These are phyloP conservation scores for Begonia masoniana DNA, from an alignment of 306 rosid species.

Conservation along the genomic window DNA sequence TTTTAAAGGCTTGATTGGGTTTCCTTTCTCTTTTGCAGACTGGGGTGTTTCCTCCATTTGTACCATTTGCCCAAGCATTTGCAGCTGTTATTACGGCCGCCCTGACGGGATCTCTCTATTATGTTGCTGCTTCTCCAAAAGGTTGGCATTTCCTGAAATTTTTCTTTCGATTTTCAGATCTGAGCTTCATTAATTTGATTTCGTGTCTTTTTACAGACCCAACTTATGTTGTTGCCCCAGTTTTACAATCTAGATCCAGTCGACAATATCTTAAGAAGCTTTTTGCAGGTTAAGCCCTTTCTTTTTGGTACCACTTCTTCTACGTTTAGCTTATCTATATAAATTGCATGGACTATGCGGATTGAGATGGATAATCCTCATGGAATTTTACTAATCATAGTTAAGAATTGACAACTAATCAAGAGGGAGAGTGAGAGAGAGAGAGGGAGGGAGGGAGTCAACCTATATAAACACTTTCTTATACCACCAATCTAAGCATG, in stretches of 20 bases:
- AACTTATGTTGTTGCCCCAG: constrained; percentile 80
- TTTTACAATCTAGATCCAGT: constrained; percentile 58
- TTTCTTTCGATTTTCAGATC: constrained; percentile 3
- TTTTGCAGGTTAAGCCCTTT: constrained; percentile 56
- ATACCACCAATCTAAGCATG: too few relatives aligned
- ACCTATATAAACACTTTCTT: too few relatives aligned
- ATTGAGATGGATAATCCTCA: too few relatives aligned
- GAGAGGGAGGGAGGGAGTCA: too few relatives aligned
- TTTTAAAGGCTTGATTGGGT: constrained; percentile 9
- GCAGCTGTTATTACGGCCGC: constrained; percentile 89
- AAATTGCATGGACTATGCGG: not conserved
- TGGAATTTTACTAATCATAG: too few relatives aligned
- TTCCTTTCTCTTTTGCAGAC: constrained; percentile 33
- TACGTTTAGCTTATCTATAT: not conserved
- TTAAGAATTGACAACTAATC: too few relatives aligned
- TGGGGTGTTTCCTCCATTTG: constrained; percentile 84
- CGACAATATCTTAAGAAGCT: constrained; percentile 69
- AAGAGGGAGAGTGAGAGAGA: too few relatives aligned
- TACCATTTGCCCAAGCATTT: constrained; percentile 97
- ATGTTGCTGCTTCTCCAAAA: constrained; percentile 90
- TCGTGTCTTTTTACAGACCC: constrained; percentile 47
- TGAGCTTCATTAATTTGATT: not conserved
- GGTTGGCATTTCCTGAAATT: constrained; percentile 24
- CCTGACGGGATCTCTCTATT: constrained; percentile 83
- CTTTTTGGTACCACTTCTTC: not conserved